Evolutionary conservation across 2,329 filamentous ascomycete species (phyloP).

Genomic region (Plenodomus tracheiphilus): DNA sequence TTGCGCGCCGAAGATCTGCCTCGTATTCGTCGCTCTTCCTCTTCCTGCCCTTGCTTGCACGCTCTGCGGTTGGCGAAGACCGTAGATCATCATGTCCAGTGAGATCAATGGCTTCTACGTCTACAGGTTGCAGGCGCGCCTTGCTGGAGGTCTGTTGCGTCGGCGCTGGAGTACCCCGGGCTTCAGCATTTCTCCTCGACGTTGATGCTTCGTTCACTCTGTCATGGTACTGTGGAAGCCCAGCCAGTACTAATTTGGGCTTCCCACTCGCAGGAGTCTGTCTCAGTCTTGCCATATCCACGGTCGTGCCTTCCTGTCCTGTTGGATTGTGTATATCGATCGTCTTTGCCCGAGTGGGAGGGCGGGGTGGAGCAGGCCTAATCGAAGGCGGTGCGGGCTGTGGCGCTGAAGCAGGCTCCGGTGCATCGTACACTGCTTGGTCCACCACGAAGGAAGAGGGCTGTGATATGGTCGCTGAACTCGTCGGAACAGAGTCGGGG

Average conservation of each 20-base stretch:
- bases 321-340: slow-evolving; percentile 31
- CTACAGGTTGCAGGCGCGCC: slow-evolving; percentile 16
- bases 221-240: slow-evolving; percentile 13
- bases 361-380: slow-evolving; percentile 21
- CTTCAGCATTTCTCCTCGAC: not conserved
- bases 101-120: slow-evolving; percentile 43
- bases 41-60: slow-evolving; percentile 41
- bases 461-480: slow-evolving; percentile 26
- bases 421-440: slow-evolving; percentile 23
- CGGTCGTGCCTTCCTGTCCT: slow-evolving; percentile 5
- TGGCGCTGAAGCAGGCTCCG: slow-evolving; percentile 12
- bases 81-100: slow-evolving; percentile 31
- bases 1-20: slow-evolving; percentile 20
- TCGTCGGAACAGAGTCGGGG: slow-evolving; percentile 23
- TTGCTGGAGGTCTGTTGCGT: slow-evolving; percentile 3
- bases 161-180: not conserved
- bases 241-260: slow-evolving; percentile 39
- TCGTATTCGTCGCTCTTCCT: slow-evolving; percentile 53
- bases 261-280: slow-evolving; percentile 49
- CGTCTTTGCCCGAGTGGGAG: slow-evolving; percentile 23
- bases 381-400: slow-evolving; percentile 14
- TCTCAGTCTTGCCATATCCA: slow-evolving; percentile 51
- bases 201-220: slow-evolving; percentile 3
- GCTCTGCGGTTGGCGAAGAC: slow-evolving; percentile 21
- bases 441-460: slow-evolving; percentile 11